These are phyloP conservation scores for Globisporangium nodosum DNA, from an alignment of 352 stramenopile species.

Conservation along the genomic window DNA sequence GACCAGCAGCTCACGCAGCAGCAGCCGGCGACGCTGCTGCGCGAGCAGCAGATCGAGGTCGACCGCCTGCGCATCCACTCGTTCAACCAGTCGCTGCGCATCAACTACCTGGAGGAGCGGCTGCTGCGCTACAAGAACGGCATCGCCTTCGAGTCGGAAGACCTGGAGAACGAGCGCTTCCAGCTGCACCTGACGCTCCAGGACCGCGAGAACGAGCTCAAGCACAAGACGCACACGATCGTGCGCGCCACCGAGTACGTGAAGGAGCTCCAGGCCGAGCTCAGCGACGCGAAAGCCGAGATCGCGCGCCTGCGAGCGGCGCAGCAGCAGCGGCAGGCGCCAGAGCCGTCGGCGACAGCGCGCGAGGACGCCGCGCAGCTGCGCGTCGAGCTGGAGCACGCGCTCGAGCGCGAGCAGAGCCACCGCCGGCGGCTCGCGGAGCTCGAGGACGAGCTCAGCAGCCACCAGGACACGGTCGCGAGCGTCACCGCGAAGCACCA, in stretches of 20 bases:
- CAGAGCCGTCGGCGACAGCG: background rate
- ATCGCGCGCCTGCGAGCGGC: conserved; percentile 16
- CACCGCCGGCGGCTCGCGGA: conserved; percentile 20
- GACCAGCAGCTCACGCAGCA: background rate
- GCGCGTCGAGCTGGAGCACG: conserved; percentile 29
- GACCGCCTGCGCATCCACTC: conserved; percentile 66
- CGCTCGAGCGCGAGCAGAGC: conserved; percentile 26
- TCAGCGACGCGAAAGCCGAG: conserved; percentile 25
- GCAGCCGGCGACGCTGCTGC: conserved; percentile 11
- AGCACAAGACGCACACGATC: conserved; percentile 51
- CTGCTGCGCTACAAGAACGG: conserved; percentile 55
- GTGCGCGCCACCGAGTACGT: conserved; percentile 55
- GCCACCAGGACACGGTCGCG: conserved; percentile 22
- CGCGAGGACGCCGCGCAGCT: conserved; percentile 21
- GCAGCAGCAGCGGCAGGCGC: conserved; percentile 23
- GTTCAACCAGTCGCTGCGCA: conserved; percentile 31
- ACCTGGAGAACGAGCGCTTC: conserved; percentile 54
- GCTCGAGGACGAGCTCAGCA: conserved; percentile 31
- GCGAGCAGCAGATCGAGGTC: conserved; percentile 17
- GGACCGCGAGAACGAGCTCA: conserved; percentile 57
- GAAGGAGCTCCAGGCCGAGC: conserved; percentile 40
- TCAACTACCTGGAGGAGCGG: conserved; percentile 45
- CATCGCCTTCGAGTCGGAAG: conserved; percentile 51
- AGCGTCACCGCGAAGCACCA: conserved; percentile 27
- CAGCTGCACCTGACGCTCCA: conserved; percentile 53